These are phyloP conservation scores for Thymus quinquecostatus DNA, from an alignment of 257 asterid genomes.

Conservation along the genomic window DNA sequence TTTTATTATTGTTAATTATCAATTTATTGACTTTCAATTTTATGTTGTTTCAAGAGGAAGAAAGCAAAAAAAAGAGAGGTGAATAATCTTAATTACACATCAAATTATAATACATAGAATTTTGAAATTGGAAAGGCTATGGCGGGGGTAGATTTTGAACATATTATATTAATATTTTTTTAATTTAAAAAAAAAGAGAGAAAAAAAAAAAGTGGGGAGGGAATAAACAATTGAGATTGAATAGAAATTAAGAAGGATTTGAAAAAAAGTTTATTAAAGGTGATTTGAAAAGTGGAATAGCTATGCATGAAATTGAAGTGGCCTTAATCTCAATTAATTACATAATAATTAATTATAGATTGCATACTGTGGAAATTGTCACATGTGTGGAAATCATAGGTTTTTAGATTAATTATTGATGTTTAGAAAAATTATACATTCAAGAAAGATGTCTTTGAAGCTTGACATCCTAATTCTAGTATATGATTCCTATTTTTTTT, in stretches of 20 bases:
- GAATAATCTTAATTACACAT: too few relatives aligned
- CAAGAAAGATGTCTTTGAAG: background rate
- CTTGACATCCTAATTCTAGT: background rate
- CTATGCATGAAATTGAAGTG: slow-evolving; percentile 11
- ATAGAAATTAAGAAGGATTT: background rate
- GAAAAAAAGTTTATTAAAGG: slow-evolving; percentile 3
- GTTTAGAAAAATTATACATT: background rate
- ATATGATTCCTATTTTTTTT: background rate
- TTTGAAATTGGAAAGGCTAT: background rate
- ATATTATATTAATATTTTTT: background rate
- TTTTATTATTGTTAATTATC: too few relatives aligned
- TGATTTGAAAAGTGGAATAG: slow-evolving; percentile 22
- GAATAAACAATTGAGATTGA: background rate
- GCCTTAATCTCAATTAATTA: slow-evolving; percentile 18
- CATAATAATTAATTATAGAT: background rate
- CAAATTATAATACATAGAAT: background rate
- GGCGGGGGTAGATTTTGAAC: slow-evolving; percentile 2
- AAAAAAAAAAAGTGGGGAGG: too few relatives aligned
- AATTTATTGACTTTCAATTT: too few relatives aligned
- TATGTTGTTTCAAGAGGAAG: too few relatives aligned
- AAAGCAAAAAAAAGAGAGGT: too few relatives aligned
- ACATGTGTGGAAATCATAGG: background rate
- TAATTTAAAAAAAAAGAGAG: background rate
- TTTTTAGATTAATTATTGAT: slow-evolving; percentile 8
- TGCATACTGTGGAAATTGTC: too few relatives aligned